phyloP scores from a whole-genome alignment of 805 yeast genomes.

The Schizosaccharomyces osmophilus region DNA sequence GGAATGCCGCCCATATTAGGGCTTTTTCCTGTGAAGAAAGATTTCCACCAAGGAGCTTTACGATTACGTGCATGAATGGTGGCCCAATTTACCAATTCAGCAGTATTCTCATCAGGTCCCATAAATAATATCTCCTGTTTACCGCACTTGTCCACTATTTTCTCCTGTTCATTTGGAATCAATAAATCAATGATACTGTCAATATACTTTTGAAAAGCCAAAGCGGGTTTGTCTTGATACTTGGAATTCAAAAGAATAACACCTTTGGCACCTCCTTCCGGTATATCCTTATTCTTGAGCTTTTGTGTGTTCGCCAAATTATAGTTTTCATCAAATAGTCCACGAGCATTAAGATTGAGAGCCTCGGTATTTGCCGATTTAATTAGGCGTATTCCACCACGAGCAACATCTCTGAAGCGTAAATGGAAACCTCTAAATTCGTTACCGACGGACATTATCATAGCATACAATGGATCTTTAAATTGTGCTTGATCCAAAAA shows the following conservation, averaged over 20 bases:
- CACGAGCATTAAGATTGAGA: conserved; percentile 60
- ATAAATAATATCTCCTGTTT: conserved; percentile 76
- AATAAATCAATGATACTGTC: conserved; percentile 74
- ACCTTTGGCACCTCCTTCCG: conserved; percentile 98
- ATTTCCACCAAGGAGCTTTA: conserved; percentile 96
- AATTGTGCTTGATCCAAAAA: conserved; percentile 70
- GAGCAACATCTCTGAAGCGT: conserved; percentile 85
- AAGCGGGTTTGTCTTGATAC: conserved; percentile 55
- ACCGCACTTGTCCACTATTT: conserved; percentile 60
- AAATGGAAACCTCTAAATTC: conserved; percentile 95
- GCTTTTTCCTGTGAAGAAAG: conserved; percentile 88
- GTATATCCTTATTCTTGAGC: conserved; percentile 88
- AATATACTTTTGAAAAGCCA: conserved; percentile 76
- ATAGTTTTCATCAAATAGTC: conserved; percentile 86
- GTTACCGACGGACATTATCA: conserved; percentile 86
- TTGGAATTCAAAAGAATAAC: conserved; percentile 54
- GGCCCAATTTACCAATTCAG: conserved; percentile 91
- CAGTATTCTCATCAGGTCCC: conserved; percentile 99
- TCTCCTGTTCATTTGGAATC: conserved; percentile 41
- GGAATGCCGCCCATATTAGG: conserved; percentile 91
- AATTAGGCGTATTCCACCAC: conserved; percentile 95
- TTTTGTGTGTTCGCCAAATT: conserved; percentile 91
- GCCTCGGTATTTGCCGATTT: conserved; percentile 67
- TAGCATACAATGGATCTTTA: conserved; percentile 80
- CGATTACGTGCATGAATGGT: conserved; percentile 75